phyloP scores from a whole-genome alignment of 805 yeast genomes.

The Starmerella vaccinii region DNA sequence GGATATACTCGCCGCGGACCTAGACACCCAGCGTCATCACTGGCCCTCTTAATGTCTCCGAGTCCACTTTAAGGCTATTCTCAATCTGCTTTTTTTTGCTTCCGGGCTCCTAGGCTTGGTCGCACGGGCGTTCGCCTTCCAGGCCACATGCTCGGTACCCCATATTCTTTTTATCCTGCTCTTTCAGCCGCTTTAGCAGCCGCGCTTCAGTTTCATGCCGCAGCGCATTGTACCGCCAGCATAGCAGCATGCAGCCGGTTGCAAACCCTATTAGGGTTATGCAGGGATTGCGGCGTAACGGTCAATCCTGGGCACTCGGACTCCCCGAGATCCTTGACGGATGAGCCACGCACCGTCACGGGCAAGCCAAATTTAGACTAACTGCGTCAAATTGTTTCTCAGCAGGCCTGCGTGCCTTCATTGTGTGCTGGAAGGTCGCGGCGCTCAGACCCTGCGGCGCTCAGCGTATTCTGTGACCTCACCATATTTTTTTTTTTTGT shows the following conservation, averaged over 20 bases:
- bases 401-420: neutral
- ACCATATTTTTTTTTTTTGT: neutral
- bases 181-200: neutral
- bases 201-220: too few relatives aligned
- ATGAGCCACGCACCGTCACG: neutral
- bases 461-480: conserved; percentile 2
- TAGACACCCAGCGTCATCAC: too few relatives aligned
- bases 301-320: neutral
- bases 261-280: neutral
- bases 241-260: neutral
- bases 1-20: too few relatives aligned
- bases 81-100: too few relatives aligned
- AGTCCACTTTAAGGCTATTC: too few relatives aligned
- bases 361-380: neutral
- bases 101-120: too few relatives aligned
- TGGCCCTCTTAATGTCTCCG: too few relatives aligned
- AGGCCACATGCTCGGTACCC: too few relatives aligned
- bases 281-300: neutral
- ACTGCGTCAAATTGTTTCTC: neutral
- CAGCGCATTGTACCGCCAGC: neutral
- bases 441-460: neutral
- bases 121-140: too few relatives aligned
- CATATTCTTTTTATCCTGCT: too few relatives aligned
- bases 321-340: neutral
- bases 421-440: neutral